Evolutionary conservation across 2,329 filamentous ascomycete genomes (phyloP).

Genomic region (Aspergillus unguis): DNA sequence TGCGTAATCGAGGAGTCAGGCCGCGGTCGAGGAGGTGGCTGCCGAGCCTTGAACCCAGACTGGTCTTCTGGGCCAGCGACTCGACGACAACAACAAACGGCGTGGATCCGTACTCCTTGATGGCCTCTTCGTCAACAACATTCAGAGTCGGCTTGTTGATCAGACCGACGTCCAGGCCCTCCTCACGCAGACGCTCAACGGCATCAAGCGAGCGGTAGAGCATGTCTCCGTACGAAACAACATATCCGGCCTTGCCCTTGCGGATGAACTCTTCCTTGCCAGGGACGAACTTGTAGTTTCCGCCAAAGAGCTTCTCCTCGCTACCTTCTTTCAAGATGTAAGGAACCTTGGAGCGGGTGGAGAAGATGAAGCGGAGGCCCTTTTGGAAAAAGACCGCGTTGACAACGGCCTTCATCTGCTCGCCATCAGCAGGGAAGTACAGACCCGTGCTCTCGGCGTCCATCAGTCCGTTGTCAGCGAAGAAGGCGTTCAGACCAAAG

Average conservation of each 20-base stretch:
- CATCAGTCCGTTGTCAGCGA: constrained; percentile 41
- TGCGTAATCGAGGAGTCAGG: constrained; percentile 37
- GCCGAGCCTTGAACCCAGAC: constrained; percentile 37
- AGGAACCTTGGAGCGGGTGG: constrained; percentile 39
- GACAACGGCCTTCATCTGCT: constrained; percentile 41
- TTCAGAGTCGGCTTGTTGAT: constrained; percentile 42
- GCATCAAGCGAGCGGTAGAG: constrained; percentile 41
- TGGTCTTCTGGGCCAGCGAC: constrained; percentile 41
- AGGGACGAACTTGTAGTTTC: constrained; percentile 36
- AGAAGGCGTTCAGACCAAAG: constrained; percentile 42
- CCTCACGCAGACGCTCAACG: constrained; percentile 35
- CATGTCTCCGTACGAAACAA: constrained; percentile 41
- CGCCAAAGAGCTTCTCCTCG: constrained; percentile 35
- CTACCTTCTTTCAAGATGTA: constrained; percentile 38
- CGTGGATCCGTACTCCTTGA: constrained; percentile 34
- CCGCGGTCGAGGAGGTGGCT: constrained; percentile 36
- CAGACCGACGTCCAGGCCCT: constrained; percentile 37
- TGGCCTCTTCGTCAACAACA: constrained; percentile 38
- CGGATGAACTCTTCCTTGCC: constrained; percentile 41
- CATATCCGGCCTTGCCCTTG: constrained; percentile 35
- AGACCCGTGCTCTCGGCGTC: constrained; percentile 34
- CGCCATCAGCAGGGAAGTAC: constrained; percentile 42
- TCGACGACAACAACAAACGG: constrained; percentile 40
- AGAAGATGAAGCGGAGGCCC: constrained; percentile 39
- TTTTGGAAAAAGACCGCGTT: constrained; percentile 38